Evolutionary conservation across 1,284 basidiomycete species (phyloP).

Genomic region (Austroboletus rostrupii): DNA sequence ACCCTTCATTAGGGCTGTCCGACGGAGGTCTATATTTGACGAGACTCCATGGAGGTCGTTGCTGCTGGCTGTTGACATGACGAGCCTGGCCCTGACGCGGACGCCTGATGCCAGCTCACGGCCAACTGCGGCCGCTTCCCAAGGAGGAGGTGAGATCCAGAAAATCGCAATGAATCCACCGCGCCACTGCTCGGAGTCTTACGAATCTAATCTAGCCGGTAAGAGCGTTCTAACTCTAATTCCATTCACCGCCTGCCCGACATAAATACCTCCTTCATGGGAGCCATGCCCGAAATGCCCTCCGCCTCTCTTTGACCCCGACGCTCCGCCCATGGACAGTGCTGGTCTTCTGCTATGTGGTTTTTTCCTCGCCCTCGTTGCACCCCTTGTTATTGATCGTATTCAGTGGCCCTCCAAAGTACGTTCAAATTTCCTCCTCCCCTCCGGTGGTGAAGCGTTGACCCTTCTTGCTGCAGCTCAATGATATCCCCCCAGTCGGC

Average conservation of each 20-base stretch:
- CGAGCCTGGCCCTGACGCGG: constrained; percentile 5
- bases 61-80: constrained; percentile 24
- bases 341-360: constrained; percentile 21
- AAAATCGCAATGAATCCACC: constrained; percentile 9
- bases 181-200: constrained; percentile 18
- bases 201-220: constrained; percentile 29
- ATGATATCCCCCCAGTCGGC: constrained; percentile 36
- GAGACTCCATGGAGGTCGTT: constrained; percentile 9
- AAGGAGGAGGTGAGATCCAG: neutral
- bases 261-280: constrained; percentile 31
- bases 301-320: constrained; percentile 18
- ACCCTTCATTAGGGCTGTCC: constrained; percentile 7
- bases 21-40: constrained; percentile 14
- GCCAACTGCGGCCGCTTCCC: constrained; percentile 4
- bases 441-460: neutral
- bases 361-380: constrained; percentile 15
- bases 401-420: constrained; percentile 26
- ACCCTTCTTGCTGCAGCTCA: constrained; percentile 19
- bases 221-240: constrained; percentile 30
- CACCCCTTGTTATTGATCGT: constrained; percentile 15
- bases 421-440: constrained; percentile 2
- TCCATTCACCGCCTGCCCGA: constrained; percentile 22
- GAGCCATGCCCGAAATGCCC: constrained; percentile 26
- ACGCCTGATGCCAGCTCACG: neutral
- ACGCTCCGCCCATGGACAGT: constrained; percentile 26